Evolutionary conservation across 352 stramenopile genomes (phyloP).

Genomic region (Pythium dissimile): DNA sequence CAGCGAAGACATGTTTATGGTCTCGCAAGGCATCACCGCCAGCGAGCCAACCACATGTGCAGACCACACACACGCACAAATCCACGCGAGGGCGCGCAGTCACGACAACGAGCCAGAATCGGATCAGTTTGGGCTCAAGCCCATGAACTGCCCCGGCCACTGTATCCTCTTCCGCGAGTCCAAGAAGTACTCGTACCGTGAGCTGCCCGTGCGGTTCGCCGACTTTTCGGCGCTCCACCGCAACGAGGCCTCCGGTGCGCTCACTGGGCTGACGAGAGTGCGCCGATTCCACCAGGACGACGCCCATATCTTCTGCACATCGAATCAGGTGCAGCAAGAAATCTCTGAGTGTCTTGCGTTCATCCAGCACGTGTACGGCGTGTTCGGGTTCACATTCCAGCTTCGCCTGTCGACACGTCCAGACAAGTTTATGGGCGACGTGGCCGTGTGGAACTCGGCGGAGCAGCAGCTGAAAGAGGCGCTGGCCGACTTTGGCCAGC

Average conservation of each 20-base stretch:
- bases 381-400: constrained; percentile 96
- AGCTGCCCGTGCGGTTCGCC: constrained; percentile 92
- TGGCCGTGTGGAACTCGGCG: constrained; percentile 93
- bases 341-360: constrained; percentile 93
- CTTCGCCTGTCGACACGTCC: constrained; percentile 92
- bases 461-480: constrained; percentile 69
- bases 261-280: constrained; percentile 96
- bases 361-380: constrained; percentile 92
- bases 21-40: constrained; percentile 61
- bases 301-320: constrained; percentile 97
- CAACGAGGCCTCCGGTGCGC: constrained; percentile 94
- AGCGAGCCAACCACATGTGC: constrained; percentile 3
- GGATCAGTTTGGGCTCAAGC: constrained; percentile 96
- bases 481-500: constrained; percentile 63
- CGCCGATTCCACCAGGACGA: constrained; percentile 98
- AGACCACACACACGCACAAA: constrained; percentile 23
- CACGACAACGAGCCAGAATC: constrained; percentile 41
- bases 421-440: constrained; percentile 92
- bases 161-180: constrained; percentile 96
- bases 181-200: constrained; percentile 93
- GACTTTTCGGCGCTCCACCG: constrained; percentile 95
- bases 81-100: constrained; percentile 11
- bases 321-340: constrained; percentile 94
- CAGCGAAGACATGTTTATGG: constrained; percentile 95
- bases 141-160: constrained; percentile 99